Evolutionary conservation across 352 stramenopile species (phyloP), one percentile per base, ranked within the genome.

Genomic region (Globisporangium cederbergense): DNA sequence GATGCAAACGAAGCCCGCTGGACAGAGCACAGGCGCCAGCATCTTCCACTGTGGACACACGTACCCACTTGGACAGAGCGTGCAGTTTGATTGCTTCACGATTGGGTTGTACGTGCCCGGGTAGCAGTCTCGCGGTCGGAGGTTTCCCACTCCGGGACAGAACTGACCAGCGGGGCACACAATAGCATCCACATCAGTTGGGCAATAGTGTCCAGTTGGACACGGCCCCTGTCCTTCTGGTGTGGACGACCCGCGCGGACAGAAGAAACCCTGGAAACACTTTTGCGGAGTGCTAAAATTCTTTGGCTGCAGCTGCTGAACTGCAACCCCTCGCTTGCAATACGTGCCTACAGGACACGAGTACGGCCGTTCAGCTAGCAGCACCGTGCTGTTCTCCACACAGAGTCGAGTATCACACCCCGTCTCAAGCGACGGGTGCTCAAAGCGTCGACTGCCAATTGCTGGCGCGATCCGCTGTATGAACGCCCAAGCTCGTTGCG

Each of bases 261-360:
- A 99, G 68, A 99, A 99, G 70, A 98, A 98, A 0, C 97, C 97
- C 43, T 87, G 71, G 64, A 98, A 98, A 60, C 97, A 99, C 47
- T 76, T 82, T 65, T 99, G 97, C 43, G 97, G 97, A 8, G 93
- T 95, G 55, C 81, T 94, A 70, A 96, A 99, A 72, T 99, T 98
- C 34, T 78, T 88, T 22, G 86, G 56, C 11, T 82, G 49, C 28
- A 86, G 34, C 34, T 89, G 69, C 40, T 83, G 76, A 6, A 68
- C 78, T 4, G 83, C 73, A 34, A 97, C 93, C 13, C 97, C 97
- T 36, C 87, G 78, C 8, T 83, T 75, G 73, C 97, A 99, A 67
- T 96, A 99, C 22, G 75, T 89, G 9, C 96, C 97, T 16, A 98
- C 72, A 0, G 94, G 94, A 73, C 97, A 99, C 16, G 93, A 74